These are phyloP conservation scores for Tanacetum coccineum DNA, from an alignment of 129 eudicot genomes.

Conservation along the genomic window DNA sequence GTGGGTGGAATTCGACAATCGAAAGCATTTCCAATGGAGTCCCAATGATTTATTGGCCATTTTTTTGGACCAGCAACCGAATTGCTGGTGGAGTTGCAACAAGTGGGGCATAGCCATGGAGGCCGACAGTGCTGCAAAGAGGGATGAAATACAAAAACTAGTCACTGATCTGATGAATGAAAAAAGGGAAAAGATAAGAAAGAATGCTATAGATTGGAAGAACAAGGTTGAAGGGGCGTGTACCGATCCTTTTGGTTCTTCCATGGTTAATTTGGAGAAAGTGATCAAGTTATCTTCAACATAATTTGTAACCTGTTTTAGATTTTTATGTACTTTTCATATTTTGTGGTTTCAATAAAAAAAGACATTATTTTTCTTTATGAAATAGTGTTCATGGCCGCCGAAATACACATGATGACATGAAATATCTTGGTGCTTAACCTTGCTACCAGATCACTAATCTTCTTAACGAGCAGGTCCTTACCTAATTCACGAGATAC, in stretches of 20 bases:
- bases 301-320: not conserved
- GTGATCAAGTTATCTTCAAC: conserved; percentile 18
- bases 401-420: no score
- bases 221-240: conserved; percentile 42
- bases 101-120: conserved; percentile 54
- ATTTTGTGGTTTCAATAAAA: not conserved
- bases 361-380: no score
- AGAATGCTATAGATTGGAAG: conserved; percentile 46
- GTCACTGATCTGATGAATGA: conserved; percentile 46
- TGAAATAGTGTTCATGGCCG: no score
- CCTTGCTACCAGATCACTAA: no score
- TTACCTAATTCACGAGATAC: no score
- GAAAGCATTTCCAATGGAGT: conserved; percentile 48
- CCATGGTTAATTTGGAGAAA: conserved; percentile 34
- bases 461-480: no score
- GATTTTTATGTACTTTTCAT: not conserved
- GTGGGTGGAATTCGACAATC: conserved; percentile 55
- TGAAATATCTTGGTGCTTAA: no score
- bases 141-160: conserved; percentile 39
- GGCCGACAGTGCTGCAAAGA: conserved; percentile 44
- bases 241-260: conserved; percentile 30
- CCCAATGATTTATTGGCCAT: conserved; percentile 63
- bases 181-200: conserved; percentile 37
- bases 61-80: conserved; percentile 60
- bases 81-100: conserved; percentile 46